Evolutionary conservation across 2,329 filamentous ascomycete species (phyloP).

Genomic region (Biscogniauxia marginata): DNA sequence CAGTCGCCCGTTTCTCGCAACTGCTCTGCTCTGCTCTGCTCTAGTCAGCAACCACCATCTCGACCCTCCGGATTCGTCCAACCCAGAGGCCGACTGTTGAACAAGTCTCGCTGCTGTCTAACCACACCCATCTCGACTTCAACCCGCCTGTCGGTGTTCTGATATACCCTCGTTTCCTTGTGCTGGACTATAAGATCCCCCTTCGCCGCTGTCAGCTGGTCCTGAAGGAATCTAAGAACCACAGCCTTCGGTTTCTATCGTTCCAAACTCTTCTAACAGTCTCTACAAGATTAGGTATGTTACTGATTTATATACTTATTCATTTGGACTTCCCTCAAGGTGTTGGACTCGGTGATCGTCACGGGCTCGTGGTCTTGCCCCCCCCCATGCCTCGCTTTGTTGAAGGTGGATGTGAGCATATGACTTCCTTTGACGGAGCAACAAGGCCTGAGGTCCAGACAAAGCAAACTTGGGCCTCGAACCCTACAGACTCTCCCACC

Average conservation of each 20-base stretch:
- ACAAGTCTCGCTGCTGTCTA: conserved; percentile 21
- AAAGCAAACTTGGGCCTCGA: neutral
- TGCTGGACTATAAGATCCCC: conserved; percentile 17
- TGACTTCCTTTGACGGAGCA: neutral
- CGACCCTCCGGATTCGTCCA: conserved; percentile 14
- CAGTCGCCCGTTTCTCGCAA: conserved; percentile 28
- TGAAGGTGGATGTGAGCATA: neutral
- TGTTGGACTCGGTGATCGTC: neutral
- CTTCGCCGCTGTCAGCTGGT: neutral
- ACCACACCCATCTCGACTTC: conserved; percentile 20
- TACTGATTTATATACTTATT: neutral
- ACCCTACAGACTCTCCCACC: neutral
- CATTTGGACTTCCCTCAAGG: neutral
- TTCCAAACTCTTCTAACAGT: neutral
- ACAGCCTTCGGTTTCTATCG: neutral
- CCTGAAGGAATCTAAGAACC: neutral
- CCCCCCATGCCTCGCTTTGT: neutral
- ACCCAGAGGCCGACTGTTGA: conserved; percentile 17
- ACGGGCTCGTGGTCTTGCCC: neutral
- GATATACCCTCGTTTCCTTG: conserved; percentile 12
- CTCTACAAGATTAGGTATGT: neutral
- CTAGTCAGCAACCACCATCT: conserved; percentile 23
- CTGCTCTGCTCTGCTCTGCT: conserved; percentile 22
- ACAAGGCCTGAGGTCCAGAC: neutral
- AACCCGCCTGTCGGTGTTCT: conserved; percentile 7